Evolutionary conservation across 305 asterid species (phyloP).

Genomic region (Coffea humblotiana): DNA sequence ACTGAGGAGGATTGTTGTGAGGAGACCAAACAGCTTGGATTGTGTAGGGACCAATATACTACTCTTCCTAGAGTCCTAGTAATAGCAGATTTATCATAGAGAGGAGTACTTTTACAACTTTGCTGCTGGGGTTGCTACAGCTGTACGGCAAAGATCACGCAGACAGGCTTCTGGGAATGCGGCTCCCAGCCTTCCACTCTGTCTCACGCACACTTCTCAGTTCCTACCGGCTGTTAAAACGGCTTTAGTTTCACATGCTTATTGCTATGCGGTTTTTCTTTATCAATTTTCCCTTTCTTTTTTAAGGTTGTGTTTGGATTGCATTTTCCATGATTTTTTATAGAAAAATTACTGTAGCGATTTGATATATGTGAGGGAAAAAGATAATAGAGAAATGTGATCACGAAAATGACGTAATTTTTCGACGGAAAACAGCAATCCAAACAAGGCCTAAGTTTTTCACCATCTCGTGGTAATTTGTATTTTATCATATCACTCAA

Average conservation of each 20-base stretch:
- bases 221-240: constrained; percentile 35
- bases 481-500: background rate
- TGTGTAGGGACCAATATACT: constrained; percentile 22
- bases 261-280: constrained; percentile 10
- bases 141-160: constrained; percentile 49
- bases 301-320: too few species aligned
- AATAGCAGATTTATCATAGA: background rate
- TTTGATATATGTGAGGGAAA: too few species aligned
- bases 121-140: constrained; percentile 28
- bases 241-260: constrained; percentile 42
- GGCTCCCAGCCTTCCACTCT: constrained; percentile 20
- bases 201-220: background rate
- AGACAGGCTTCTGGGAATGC: constrained; percentile 53
- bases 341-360: too few species aligned
- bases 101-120: constrained; percentile 8
- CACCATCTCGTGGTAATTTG: background rate
- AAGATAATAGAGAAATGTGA: too few species aligned
- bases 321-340: too few species aligned
- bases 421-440: too few species aligned
- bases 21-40: constrained; percentile 11
- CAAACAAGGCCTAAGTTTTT: background rate
- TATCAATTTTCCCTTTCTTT: background rate
- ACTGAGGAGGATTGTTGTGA: constrained; percentile 12
- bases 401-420: too few species aligned
- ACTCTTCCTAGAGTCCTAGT: background rate